Evolutionary conservation across 768 basidiomycete species (phyloP).

Genomic region (Fomitopsis pulvina): DNA sequence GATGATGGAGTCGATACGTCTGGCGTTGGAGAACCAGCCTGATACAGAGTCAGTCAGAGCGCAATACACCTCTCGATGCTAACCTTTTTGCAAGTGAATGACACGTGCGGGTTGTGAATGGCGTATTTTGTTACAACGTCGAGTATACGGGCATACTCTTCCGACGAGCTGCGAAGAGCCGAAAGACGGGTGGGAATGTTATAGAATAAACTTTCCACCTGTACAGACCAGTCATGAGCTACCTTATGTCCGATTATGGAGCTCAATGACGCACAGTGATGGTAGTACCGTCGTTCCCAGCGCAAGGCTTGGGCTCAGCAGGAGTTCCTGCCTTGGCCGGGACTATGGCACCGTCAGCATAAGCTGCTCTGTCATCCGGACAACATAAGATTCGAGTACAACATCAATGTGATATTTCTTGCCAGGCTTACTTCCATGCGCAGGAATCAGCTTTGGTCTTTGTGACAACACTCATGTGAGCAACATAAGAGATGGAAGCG

Average conservation of each 20-base stretch:
- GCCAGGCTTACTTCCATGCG: constrained; percentile 81
- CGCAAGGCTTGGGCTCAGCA: constrained; percentile 79
- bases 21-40: constrained; percentile 70
- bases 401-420: not conserved
- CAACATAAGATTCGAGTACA: not conserved
- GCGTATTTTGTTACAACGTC: constrained; percentile 93
- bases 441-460: constrained; percentile 78
- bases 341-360: constrained; percentile 69
- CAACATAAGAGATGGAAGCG: constrained; percentile 92
- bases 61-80: not conserved
- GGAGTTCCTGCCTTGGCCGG: constrained; percentile 65
- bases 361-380: constrained; percentile 54
- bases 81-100: constrained; percentile 92
- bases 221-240: too few relatives aligned
- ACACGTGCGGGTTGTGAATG: constrained; percentile 82
- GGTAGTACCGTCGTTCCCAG: constrained; percentile 91
- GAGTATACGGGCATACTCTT: constrained; percentile 88
- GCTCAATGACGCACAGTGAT: constrained; percentile 53
- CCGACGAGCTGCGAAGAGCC: constrained; percentile 76
- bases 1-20: constrained; percentile 76
- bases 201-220: constrained; percentile 97
- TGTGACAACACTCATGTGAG: constrained; percentile 83
- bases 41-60: not conserved
- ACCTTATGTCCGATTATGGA: not conserved
- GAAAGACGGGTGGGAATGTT: constrained; percentile 86